Percentiles rank a stretch among this genome's conserved stretches.
Conservation (phyloP, 768 basidiomycete genomes). For the Trametes gibbosa region DNA sequence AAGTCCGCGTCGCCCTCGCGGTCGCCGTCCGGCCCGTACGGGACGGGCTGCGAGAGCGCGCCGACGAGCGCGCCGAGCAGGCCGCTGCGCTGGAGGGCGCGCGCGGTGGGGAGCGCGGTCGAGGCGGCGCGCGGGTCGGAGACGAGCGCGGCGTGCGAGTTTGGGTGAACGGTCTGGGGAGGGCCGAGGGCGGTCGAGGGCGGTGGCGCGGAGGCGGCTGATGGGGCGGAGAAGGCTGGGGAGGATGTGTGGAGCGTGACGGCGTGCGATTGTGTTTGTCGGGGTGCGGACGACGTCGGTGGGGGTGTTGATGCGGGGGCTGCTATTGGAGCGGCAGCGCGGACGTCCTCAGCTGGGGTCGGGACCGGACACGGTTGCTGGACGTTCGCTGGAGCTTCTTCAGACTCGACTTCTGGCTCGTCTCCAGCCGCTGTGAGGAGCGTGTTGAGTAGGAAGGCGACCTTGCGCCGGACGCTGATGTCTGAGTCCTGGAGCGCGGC, state of each 20-base stretch:
- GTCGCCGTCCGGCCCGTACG: slow-evolving; percentile 69
- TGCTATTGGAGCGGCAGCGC: not conserved
- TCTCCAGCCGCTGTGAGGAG: slow-evolving; percentile 53
- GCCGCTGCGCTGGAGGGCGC: slow-evolving; percentile 45
- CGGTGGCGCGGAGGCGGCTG: slow-evolving; percentile 2
- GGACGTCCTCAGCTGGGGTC: not conserved
- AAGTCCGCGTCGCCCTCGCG: slow-evolving; percentile 58
- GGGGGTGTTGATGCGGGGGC: not conserved
- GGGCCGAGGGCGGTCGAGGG: slow-evolving; percentile 1
- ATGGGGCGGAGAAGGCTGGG: not conserved
- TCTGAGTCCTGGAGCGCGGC: slow-evolving; percentile 72
- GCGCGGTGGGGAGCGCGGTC: slow-evolving; percentile 48
- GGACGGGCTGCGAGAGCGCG: slow-evolving; percentile 53
- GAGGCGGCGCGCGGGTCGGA: slow-evolving; percentile 50
- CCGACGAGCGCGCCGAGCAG: slow-evolving; percentile 51
- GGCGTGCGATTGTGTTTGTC: slow-evolving; percentile 1
- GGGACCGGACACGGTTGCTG: slow-evolving; percentile 9
- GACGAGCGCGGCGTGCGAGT: slow-evolving; percentile 69
- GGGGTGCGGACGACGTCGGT: not conserved
- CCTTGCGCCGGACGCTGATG: slow-evolving; percentile 73
- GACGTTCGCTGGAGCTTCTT: not conserved
- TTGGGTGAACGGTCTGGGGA: slow-evolving; percentile 51
- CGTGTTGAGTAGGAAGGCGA: slow-evolving; percentile 70
- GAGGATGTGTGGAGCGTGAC: slow-evolving; percentile 6
- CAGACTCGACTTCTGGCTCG: slow-evolving; percentile 9